A percentile compares a stretch with the other conserved stretches of the same genome.
Evolutionary conservation across 805 yeast species (phyloP).

Genomic region (Jamesozyma hellenica): DNA sequence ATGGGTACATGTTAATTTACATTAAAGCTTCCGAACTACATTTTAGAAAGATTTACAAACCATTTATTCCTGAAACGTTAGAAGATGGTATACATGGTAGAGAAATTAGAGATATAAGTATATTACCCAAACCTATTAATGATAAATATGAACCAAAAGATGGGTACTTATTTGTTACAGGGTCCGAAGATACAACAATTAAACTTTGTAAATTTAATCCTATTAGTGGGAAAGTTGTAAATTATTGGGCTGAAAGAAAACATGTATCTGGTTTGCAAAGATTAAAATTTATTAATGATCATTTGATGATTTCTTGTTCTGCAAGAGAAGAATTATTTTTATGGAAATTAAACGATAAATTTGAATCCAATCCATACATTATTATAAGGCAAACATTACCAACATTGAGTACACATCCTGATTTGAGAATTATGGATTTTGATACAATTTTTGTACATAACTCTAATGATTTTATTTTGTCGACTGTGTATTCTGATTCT

Average conservation of each 20-base stretch:
- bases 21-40: slow-evolving; percentile 46
- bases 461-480: slow-evolving; percentile 27
- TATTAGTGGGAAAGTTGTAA: slow-evolving; percentile 35
- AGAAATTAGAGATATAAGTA: slow-evolving; percentile 68
- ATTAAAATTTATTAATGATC: slow-evolving; percentile 48
- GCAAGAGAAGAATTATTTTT: slow-evolving; percentile 82
- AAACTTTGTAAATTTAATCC: slow-evolving; percentile 38
- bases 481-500: slow-evolving; percentile 81
- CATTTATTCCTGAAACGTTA: slow-evolving; percentile 28
- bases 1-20: slow-evolving; percentile 41
- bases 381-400: slow-evolving; percentile 43
- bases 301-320: slow-evolving; percentile 46
- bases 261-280: slow-evolving; percentile 88
- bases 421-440: slow-evolving; percentile 84
- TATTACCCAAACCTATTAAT: slow-evolving; percentile 31
- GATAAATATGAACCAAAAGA: slow-evolving; percentile 13
- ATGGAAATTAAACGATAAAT: slow-evolving; percentile 51
- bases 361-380: slow-evolving; percentile 35
- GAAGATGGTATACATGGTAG: slow-evolving; percentile 79
- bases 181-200: slow-evolving; percentile 82
- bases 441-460: slow-evolving; percentile 36
- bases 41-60: slow-evolving; percentile 28
- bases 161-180: slow-evolving; percentile 50
- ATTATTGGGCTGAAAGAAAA: slow-evolving; percentile 54
- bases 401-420: slow-evolving; percentile 55